Evolutionary conservation across 257 asterid species (phyloP).

Genomic region (Thymus mandschuricus): DNA sequence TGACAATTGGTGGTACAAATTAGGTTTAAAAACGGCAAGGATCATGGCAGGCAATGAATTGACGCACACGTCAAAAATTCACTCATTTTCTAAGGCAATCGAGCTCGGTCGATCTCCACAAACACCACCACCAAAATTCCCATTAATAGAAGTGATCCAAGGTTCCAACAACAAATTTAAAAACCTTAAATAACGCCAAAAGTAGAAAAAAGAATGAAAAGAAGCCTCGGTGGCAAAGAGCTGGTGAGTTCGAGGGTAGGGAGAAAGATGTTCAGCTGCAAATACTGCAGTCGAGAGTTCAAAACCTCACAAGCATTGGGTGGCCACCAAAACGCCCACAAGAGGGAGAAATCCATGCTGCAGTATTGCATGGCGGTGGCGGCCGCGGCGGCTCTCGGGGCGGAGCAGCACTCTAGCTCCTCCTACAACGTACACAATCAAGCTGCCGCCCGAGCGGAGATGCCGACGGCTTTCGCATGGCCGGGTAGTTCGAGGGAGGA

Average conservation of each 20-base stretch:
- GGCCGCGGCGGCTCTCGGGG: background rate
- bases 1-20: background rate
- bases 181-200: too few species aligned
- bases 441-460: background rate
- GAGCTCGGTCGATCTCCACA: background rate
- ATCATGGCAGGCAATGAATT: background rate
- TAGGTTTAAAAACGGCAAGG: background rate
- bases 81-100: background rate
- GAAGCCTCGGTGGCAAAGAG: background rate
- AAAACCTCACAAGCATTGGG: background rate
- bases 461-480: too few species aligned
- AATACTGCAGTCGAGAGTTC: background rate
- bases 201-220: background rate
- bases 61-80: background rate
- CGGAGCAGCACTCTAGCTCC: background rate
- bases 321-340: slow-evolving; percentile 9
- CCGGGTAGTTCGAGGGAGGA: background rate
- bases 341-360: background rate
- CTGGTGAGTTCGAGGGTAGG: background rate
- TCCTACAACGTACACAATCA: background rate
- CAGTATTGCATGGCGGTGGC: background rate
- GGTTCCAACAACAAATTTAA: too few species aligned
- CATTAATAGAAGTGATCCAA: background rate
- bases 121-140: background rate
- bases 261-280: background rate